A percentile compares a stretch with the other conserved stretches of the same genome.
Conservation (phyloP, 768 basidiomycete species). For the Leccinum ochraceum region DNA sequence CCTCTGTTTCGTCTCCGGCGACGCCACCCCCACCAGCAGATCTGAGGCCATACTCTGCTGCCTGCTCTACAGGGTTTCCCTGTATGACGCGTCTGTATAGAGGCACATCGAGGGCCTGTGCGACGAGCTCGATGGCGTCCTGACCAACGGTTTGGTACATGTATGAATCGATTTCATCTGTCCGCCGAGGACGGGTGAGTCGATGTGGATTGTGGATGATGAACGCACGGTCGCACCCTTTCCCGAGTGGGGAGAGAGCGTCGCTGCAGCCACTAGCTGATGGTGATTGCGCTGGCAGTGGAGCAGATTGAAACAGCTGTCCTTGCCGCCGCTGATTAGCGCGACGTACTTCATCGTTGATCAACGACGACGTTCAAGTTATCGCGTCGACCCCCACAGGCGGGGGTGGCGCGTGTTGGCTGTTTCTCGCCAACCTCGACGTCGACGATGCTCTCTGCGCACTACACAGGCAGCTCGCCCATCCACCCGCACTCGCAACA, state of each 20-base stretch:
- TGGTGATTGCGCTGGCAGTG: slow-evolving; percentile 89
- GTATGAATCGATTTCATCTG: slow-evolving; percentile 98
- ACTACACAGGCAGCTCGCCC: slow-evolving; percentile 24
- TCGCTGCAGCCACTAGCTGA: slow-evolving; percentile 84
- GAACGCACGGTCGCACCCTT: slow-evolving; percentile 68
- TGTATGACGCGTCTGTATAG: slow-evolving; percentile 80
- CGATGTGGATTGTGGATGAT: neutral
- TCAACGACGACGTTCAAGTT: neutral
- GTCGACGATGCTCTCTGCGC: slow-evolving; percentile 71
- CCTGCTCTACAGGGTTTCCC: slow-evolving; percentile 79
- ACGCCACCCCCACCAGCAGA: slow-evolving; percentile 51
- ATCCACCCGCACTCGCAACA: slow-evolving; percentile 23
- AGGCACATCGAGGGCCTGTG: slow-evolving; percentile 82
- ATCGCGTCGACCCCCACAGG: slow-evolving; percentile 25
- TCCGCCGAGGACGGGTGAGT: slow-evolving; percentile 9
- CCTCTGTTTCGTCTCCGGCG: slow-evolving; percentile 93
- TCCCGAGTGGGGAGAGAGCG: slow-evolving; percentile 79
- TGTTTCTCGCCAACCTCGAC: neutral
- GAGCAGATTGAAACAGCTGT: slow-evolving; percentile 93
- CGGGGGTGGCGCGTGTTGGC: slow-evolving; percentile 12
- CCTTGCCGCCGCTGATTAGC: slow-evolving; percentile 95
- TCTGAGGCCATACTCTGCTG: slow-evolving; percentile 82
- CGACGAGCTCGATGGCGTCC: slow-evolving; percentile 86
- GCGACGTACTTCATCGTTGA: slow-evolving; percentile 85
- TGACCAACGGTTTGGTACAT: slow-evolving; percentile 99